These are phyloP conservation scores for Cladophialophora exuberans DNA, from an alignment of 2,329 filamentous ascomycete species.

Conservation along the genomic window DNA sequence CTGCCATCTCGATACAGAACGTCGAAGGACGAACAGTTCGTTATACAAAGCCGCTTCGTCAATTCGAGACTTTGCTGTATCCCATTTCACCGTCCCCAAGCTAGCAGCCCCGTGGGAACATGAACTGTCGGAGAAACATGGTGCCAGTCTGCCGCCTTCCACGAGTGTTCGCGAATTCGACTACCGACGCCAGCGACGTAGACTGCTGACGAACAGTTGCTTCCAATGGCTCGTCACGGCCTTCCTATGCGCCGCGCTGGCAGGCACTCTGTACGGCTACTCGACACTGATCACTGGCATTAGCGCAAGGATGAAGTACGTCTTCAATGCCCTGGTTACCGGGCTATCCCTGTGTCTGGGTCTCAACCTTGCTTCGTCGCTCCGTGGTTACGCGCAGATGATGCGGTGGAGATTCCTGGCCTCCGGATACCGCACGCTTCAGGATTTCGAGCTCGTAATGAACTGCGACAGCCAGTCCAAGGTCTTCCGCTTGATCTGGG, in stretches of 20 bases:
- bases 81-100: slow-evolving; percentile 18
- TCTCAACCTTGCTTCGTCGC: slow-evolving; percentile 21
- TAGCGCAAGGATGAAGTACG: slow-evolving; percentile 15
- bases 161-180: slow-evolving; percentile 27
- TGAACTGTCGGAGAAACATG: slow-evolving; percentile 25
- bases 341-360: slow-evolving; percentile 24
- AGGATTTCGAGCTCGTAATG: slow-evolving; percentile 20
- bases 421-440: slow-evolving; percentile 20
- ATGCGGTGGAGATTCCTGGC: slow-evolving; percentile 29
- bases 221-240: slow-evolving; percentile 26
- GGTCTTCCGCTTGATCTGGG: slow-evolving; percentile 27
- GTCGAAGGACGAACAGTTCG: slow-evolving; percentile 17
- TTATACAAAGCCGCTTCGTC: slow-evolving; percentile 20
- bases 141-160: slow-evolving; percentile 1
- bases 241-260: slow-evolving; percentile 22
- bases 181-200: slow-evolving; percentile 18
- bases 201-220: slow-evolving; percentile 25
- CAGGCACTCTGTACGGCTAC: slow-evolving; percentile 20
- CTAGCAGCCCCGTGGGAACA: slow-evolving; percentile 27
- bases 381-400: slow-evolving; percentile 26
- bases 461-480: slow-evolving; percentile 25
- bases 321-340: slow-evolving; percentile 25
- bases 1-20: neutral
- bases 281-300: slow-evolving; percentile 12
- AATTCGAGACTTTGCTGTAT: slow-evolving; percentile 18